These are phyloP conservation scores for Micractinium sp. DNA, from an alignment of 139 green algal species.

Conservation along the genomic window DNA sequence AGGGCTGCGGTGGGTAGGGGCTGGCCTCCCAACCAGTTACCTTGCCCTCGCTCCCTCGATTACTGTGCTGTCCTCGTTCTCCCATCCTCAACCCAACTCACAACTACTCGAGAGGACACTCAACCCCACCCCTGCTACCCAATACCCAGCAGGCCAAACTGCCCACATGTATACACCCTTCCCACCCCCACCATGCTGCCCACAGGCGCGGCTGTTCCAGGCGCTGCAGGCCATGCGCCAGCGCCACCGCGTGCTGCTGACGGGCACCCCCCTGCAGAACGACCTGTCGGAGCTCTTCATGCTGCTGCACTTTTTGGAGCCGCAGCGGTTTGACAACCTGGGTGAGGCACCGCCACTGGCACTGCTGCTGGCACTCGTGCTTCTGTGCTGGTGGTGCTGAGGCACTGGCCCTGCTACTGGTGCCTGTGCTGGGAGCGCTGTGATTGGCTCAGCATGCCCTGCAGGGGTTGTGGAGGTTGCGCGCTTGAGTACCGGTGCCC, in stretches of 20 bases:
- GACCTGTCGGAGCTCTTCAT: constrained; percentile 21
- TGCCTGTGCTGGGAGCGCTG: no score
- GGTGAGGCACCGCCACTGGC: constrained; percentile 1
- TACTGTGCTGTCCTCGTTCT: no score
- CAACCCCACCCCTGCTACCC: no score
- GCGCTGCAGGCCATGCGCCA: background rate
- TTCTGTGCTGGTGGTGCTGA: background rate
- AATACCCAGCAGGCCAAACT: no score
- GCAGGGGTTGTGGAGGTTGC: background rate
- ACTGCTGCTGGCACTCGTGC: no score
- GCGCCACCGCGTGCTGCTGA: constrained; percentile 20
- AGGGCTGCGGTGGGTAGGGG: no score
- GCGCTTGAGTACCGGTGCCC: no score
- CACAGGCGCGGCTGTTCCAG: constrained; percentile 14
- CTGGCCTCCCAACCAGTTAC: no score
- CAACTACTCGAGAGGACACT: no score
- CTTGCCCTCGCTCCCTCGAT: no score
- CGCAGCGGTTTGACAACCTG: constrained; percentile 8
- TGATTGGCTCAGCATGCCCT: background rate
- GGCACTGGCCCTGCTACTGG: background rate
- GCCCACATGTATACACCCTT: background rate
- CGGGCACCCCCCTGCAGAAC: constrained; percentile 19
- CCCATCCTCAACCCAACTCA: no score
- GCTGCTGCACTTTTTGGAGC: constrained; percentile 28
- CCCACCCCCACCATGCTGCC: background rate